Conservation (phyloP, 148 eudicot genomes). For the Salicornia ramosissima region DNA sequence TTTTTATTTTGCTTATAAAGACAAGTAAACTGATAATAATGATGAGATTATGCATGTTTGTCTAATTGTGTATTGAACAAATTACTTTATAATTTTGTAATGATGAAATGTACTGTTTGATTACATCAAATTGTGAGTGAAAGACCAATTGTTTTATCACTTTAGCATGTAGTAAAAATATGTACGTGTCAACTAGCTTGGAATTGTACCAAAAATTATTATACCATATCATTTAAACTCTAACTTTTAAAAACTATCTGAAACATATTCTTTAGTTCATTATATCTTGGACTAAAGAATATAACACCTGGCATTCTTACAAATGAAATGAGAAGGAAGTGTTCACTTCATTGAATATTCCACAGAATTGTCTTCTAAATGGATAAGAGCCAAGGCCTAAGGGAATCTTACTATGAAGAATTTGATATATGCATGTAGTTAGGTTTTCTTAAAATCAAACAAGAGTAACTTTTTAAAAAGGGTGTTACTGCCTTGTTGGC, state of each 20-base stretch:
- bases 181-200: slow-evolving; percentile 10
- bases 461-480: too few relatives aligned
- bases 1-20: too few relatives aligned
- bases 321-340: neutral
- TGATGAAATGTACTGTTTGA: neutral
- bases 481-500: too few relatives aligned
- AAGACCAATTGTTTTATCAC: slow-evolving; percentile 10
- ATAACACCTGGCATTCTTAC: neutral
- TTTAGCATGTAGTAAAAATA: neutral
- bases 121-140: slow-evolving; percentile 8
- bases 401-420: too few relatives aligned
- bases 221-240: neutral
- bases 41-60: neutral
- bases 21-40: too few relatives aligned
- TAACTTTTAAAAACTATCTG: neutral
- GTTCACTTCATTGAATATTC: neutral
- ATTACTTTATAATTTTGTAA: neutral
- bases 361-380: neutral
- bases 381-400: neutral
- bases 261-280: neutral
- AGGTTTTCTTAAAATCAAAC: neutral
- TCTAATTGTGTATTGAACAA: neutral
- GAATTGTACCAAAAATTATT: slow-evolving; percentile 12
- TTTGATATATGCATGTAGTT: too few relatives aligned
- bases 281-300: neutral